These are phyloP conservation scores for Populus tremula DNA, from an alignment of 345 rosid species.

Conservation along the genomic window DNA sequence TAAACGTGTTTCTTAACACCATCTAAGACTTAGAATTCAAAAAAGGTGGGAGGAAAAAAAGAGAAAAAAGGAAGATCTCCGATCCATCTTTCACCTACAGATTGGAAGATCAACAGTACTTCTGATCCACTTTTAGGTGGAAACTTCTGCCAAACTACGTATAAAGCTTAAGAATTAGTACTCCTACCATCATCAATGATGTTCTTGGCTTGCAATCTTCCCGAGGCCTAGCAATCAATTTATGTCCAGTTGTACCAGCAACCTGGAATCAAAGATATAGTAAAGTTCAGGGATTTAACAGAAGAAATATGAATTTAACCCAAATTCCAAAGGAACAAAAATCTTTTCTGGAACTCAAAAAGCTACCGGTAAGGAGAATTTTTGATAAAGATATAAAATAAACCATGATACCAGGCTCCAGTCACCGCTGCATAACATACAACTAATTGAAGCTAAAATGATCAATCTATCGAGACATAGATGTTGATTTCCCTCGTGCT, in stretches of 20 bases:
- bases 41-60: background rate
- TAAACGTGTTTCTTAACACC: too few species aligned
- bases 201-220: constrained; percentile 9
- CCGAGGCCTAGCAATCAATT: constrained; percentile 25
- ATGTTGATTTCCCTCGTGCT: background rate
- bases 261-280: constrained; percentile 27
- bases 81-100: background rate
- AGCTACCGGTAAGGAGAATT: background rate
- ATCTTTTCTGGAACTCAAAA: background rate
- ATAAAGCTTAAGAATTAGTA: background rate
- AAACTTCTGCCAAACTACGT: constrained; percentile 1
- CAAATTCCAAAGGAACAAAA: background rate
- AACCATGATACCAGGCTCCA: background rate
- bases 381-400: background rate
- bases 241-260: constrained; percentile 45
- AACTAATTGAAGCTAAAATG: background rate
- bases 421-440: background rate
- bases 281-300: background rate
- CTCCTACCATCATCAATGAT: background rate
- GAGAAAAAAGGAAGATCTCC: background rate
- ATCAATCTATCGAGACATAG: background rate
- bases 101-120: constrained; percentile 1
- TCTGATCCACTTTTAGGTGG: background rate
- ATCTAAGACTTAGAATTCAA: background rate
- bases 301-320: background rate